phyloP scores from a whole-genome alignment of 2,329 filamentous ascomycete species.

The Ilyonectria sp. region DNA sequence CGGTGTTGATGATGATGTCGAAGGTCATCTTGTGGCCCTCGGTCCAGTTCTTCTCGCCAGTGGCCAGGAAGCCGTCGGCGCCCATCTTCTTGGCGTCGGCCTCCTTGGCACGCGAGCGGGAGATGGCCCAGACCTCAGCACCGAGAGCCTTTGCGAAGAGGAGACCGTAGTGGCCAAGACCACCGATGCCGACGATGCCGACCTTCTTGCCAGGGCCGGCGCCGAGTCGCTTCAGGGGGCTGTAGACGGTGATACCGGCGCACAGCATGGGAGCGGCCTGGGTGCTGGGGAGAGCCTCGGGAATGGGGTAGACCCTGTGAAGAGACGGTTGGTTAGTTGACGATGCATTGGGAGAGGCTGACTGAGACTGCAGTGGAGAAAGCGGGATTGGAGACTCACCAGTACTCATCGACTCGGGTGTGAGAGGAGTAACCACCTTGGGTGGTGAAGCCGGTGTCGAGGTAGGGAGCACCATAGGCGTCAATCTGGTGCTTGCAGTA shows the following conservation, averaged over 20 bases:
- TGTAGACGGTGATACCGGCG: constrained; percentile 86
- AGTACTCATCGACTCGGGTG: constrained; percentile 58
- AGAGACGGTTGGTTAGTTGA: constrained; percentile 21
- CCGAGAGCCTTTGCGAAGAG: constrained; percentile 79
- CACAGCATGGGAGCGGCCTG: constrained; percentile 87
- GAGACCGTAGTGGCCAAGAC: constrained; percentile 80
- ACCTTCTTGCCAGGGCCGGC: constrained; percentile 85
- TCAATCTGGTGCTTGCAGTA: constrained; percentile 58
- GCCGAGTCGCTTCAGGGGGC: constrained; percentile 82
- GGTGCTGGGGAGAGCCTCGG: constrained; percentile 74
- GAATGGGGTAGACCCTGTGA: constrained; percentile 78
- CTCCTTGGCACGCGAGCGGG: constrained; percentile 72
- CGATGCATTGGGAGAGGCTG: too few species aligned
- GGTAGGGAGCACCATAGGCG: constrained; percentile 67
- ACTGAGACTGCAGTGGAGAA: not conserved
- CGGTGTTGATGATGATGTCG: constrained; percentile 83
- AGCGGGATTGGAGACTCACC: constrained; percentile 52
- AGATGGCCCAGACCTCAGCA: constrained; percentile 75
- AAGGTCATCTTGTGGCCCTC: constrained; percentile 74
- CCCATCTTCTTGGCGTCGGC: constrained; percentile 72
- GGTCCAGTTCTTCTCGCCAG: constrained; percentile 71
- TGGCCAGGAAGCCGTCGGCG: constrained; percentile 73
- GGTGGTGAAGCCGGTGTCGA: constrained; percentile 67
- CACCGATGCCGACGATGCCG: constrained; percentile 80
- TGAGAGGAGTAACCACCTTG: constrained; percentile 70